These are phyloP conservation scores for Panicum miliaceum DNA, from an alignment of 176 grass and related monocot species.

Conservation along the genomic window DNA sequence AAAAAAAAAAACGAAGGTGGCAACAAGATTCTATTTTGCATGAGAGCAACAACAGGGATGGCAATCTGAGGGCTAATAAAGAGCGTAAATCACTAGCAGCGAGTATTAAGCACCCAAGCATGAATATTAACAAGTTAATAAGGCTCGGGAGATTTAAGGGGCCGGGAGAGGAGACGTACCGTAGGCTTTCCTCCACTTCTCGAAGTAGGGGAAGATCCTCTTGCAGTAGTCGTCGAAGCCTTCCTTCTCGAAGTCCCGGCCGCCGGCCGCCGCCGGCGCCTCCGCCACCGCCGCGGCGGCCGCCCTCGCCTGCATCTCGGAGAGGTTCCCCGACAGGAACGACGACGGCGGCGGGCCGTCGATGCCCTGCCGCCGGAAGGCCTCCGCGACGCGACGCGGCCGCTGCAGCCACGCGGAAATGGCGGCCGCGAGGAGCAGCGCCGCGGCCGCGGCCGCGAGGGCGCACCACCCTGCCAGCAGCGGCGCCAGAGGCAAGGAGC, in stretches of 20 bases:
- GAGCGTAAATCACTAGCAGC: neutral
- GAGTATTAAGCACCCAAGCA: neutral
- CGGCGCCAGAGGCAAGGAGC: slow-evolving; percentile 19
- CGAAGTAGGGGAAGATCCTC: slow-evolving; percentile 89
- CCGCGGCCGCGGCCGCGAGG: slow-evolving; percentile 11
- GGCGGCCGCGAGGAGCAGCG: slow-evolving; percentile 10
- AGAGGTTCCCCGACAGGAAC: slow-evolving; percentile 70
- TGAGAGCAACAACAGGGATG: neutral
- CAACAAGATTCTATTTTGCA: neutral
- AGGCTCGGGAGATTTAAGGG: neutral
- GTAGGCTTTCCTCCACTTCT: slow-evolving; percentile 88
- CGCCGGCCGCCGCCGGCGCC: neutral
- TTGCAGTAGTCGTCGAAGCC: slow-evolving; percentile 73
- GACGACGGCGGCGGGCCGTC: slow-evolving; percentile 69
- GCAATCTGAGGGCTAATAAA: neutral
- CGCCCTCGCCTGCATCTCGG: slow-evolving; percentile 71
- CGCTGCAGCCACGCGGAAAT: slow-evolving; percentile 50
- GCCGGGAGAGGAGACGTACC: slow-evolving; percentile 53
- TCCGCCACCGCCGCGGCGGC: slow-evolving; percentile 15
- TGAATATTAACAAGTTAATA: neutral
- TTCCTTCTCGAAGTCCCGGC: slow-evolving; percentile 41
- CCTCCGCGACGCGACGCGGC: slow-evolving; percentile 45
- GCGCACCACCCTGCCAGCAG: slow-evolving; percentile 35
- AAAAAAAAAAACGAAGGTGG: neutral
- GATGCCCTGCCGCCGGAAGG: slow-evolving; percentile 69